phyloP scores from a whole-genome alignment of 441 rosid genomes.

The Viola pubescens region DNA sequence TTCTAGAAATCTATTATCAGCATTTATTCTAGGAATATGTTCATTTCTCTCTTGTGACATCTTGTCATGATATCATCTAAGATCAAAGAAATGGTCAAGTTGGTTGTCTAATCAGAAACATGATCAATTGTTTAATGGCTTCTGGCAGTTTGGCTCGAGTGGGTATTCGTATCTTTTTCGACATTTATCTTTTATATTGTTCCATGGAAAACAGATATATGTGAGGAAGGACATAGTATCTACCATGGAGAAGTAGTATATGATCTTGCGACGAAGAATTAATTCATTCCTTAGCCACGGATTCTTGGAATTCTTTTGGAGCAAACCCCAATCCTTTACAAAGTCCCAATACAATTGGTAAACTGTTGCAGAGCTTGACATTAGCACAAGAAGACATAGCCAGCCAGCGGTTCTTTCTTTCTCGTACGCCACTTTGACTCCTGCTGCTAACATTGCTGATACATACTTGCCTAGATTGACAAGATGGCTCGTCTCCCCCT shows the following conservation, averaged over 20 bases:
- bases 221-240: conserved; percentile 6
- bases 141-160: conserved; percentile 6
- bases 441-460: conserved; percentile 98
- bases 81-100: conserved; percentile 5
- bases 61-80: conserved; percentile 14
- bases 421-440: conserved; percentile 88
- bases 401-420: conserved; percentile 63
- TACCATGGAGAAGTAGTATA: conserved; percentile 98
- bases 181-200: not conserved
- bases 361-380: conserved; percentile 82
- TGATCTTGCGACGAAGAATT: conserved; percentile 75
- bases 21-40: conserved; percentile 19
- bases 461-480: conserved; percentile 93
- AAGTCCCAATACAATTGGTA: conserved; percentile 99
- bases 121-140: not conserved
- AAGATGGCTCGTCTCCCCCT: conserved; percentile 69
- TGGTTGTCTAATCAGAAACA: conserved; percentile 15
- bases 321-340: conserved; percentile 98
- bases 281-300: conserved; percentile 97
- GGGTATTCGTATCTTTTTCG: conserved; percentile 6
- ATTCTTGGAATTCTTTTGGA: conserved; percentile 73
- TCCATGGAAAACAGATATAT: not conserved
- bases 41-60: conserved; percentile 18
- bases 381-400: conserved; percentile 68
- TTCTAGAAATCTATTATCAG: conserved; percentile 2